Conservation (phyloP, 169 alveolate genomes). For the Eimeria acervulina region DNA sequence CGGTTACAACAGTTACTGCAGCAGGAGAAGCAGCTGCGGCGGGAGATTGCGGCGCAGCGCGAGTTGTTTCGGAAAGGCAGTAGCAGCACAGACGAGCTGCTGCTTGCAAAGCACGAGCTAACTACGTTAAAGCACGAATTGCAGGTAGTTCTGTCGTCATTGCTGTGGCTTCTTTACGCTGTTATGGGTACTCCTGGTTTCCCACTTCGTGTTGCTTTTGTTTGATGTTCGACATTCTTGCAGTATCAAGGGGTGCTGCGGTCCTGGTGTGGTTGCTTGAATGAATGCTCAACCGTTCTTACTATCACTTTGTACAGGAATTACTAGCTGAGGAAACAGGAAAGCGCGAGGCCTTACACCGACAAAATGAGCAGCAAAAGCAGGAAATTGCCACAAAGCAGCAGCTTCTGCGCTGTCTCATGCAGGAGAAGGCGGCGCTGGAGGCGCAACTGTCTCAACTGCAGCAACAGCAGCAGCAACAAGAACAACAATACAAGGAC, state of each 20-base stretch:
- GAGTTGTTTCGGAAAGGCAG: constrained; percentile 59
- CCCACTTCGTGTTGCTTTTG: neutral
- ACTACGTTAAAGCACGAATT: constrained; percentile 48
- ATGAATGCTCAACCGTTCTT: neutral
- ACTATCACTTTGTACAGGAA: neutral
- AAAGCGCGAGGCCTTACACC: constrained; percentile 34
- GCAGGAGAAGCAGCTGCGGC: constrained; percentile 61
- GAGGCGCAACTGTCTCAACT: constrained; percentile 48
- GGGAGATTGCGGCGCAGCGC: constrained; percentile 68
- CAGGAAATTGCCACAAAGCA: constrained; percentile 48
- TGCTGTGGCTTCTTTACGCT: neutral
- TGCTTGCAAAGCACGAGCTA: constrained; percentile 64
- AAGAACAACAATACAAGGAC: constrained; percentile 24
- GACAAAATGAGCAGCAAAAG: constrained; percentile 68
- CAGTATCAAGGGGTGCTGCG: neutral
- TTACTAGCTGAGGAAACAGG: constrained; percentile 55
- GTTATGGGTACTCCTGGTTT: neutral
- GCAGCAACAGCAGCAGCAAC: constrained; percentile 56
- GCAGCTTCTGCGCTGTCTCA: constrained; percentile 73
- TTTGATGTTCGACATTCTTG: neutral
- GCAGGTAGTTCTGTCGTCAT: constrained; percentile 5
- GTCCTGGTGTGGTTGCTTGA: neutral
- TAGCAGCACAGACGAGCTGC: constrained; percentile 54
- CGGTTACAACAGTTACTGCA: constrained; percentile 48
- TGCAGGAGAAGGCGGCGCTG: constrained; percentile 61